Percentiles rank a stretch among this genome's conserved stretches.
phyloP scores from a whole-genome alignment of 768 basidiomycete genomes.

The Hydnomerulius pinastri region DNA sequence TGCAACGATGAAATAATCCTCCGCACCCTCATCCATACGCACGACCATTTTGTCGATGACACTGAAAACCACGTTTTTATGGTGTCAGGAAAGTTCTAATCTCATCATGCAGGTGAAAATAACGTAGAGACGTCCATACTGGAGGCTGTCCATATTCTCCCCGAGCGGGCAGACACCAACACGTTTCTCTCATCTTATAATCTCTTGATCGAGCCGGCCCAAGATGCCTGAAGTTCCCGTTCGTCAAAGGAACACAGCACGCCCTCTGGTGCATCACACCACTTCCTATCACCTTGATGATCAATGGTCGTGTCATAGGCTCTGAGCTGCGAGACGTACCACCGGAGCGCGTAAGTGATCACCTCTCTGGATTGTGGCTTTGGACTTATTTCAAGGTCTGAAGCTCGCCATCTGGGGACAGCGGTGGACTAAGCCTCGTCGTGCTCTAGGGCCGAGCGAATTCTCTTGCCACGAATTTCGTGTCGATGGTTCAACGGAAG shows the following conservation, averaged over 20 bases:
- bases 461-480: conserved; percentile 24
- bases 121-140: conserved; percentile 14
- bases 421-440: conserved; percentile 26
- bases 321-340: conserved; percentile 32
- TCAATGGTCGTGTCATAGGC: conserved; percentile 31
- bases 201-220: conserved; percentile 3
- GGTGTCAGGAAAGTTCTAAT: conserved; percentile 17
- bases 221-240: conserved; percentile 18
- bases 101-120: conserved; percentile 16
- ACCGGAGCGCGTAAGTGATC: conserved; percentile 26
- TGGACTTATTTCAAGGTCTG: neutral
- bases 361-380: neutral
- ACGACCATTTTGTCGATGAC: conserved; percentile 9
- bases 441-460: conserved; percentile 26
- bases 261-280: conserved; percentile 15
- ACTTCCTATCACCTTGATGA: conserved; percentile 18
- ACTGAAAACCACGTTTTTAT: conserved; percentile 29
- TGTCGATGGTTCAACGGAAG: conserved; percentile 21
- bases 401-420: conserved; percentile 36
- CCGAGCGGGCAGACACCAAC: conserved; percentile 14
- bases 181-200: conserved; percentile 31
- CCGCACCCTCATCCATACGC: conserved; percentile 15
- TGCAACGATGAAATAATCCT: conserved; percentile 19
- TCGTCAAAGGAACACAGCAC: conserved; percentile 18
- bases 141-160: conserved; percentile 27